A percentile compares a stretch with the other conserved stretches of the same genome.
phyloP scores from a whole-genome alignment of 106 monocot genomes.

The Cymbidium sinense region DNA sequence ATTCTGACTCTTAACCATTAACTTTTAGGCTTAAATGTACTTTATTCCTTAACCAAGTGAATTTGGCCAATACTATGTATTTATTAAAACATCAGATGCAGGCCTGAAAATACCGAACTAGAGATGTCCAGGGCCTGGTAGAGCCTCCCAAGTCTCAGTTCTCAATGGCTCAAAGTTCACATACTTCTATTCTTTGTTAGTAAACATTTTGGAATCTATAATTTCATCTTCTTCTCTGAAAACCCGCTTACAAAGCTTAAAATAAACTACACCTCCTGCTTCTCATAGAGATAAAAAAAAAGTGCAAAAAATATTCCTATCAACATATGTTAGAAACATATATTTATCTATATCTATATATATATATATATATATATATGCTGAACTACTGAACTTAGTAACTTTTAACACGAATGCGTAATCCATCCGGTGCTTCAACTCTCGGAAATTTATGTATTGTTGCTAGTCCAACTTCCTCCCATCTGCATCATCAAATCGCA shows the following conservation, averaged over 20 bases:
- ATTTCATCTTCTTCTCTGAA: background rate
- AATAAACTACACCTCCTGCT: no score
- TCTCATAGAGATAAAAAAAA: background rate
- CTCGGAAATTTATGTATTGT: slow-evolving; percentile 52
- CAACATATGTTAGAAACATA: background rate
- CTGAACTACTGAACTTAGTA: slow-evolving; percentile 11
- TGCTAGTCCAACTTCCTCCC: slow-evolving; percentile 58
- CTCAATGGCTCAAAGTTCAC: no score
- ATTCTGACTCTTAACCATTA: no score
- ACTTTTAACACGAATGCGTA: slow-evolving; percentile 23
- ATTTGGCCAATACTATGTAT: no score
- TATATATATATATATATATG: background rate
- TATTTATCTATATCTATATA: background rate
- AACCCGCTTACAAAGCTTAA: background rate
- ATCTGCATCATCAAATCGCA: slow-evolving; percentile 24
- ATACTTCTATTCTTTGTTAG: no score
- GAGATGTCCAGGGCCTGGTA: no score
- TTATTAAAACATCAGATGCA: no score
- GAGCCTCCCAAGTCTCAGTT: no score
- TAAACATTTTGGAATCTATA: background rate
- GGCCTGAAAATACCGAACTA: no score
- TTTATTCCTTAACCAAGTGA: no score
- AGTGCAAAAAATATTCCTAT: background rate
- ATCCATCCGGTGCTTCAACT: slow-evolving; percentile 60
- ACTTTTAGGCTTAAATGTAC: no score